These are phyloP conservation scores for Geotrichum restrictum DNA, from an alignment of 1,139 yeast genomes.

Conservation along the genomic window DNA sequence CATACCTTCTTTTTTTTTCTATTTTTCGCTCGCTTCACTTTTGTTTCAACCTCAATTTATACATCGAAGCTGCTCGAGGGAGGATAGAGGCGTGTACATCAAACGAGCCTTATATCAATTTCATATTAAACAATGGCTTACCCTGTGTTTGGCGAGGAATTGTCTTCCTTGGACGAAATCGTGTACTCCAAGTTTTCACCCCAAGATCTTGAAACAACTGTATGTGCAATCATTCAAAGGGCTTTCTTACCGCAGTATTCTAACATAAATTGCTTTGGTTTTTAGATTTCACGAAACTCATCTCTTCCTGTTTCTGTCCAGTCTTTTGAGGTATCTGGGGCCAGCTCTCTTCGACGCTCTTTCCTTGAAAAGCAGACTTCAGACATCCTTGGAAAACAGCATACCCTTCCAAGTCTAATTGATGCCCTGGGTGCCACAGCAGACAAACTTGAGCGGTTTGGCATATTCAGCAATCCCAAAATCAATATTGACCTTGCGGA, in stretches of 20 bases:
- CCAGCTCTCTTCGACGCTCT: slow-evolving; percentile 48
- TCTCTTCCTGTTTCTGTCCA: slow-evolving; percentile 34
- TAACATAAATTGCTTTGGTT: not conserved
- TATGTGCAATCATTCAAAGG: slow-evolving; percentile 18
- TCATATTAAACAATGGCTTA: slow-evolving; percentile 12
- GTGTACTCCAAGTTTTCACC: slow-evolving; percentile 20
- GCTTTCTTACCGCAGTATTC: not conserved
- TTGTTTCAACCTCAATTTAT: too few species aligned
- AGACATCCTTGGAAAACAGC: slow-evolving; percentile 46
- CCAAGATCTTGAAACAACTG: slow-evolving; percentile 16
- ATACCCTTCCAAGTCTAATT: slow-evolving; percentile 33
- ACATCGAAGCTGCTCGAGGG: too few species aligned
- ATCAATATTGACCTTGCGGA: slow-evolving; percentile 41
- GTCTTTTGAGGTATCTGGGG: slow-evolving; percentile 55
- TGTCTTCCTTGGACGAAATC: slow-evolving; percentile 18
- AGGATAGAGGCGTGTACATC: too few species aligned
- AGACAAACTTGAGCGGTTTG: slow-evolving; percentile 36
- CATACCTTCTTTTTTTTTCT: too few species aligned
- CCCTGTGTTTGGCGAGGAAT: slow-evolving; percentile 18
- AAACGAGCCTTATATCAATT: too few species aligned
- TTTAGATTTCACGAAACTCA: slow-evolving; percentile 21
- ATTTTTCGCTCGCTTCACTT: too few species aligned
- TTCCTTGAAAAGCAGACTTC: slow-evolving; percentile 54
- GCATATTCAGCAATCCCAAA: slow-evolving; percentile 46
- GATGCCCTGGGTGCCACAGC: slow-evolving; percentile 35